Conservation (phyloP, 2,329 filamentous ascomycete genomes). For the Fusarium graminum region DNA sequence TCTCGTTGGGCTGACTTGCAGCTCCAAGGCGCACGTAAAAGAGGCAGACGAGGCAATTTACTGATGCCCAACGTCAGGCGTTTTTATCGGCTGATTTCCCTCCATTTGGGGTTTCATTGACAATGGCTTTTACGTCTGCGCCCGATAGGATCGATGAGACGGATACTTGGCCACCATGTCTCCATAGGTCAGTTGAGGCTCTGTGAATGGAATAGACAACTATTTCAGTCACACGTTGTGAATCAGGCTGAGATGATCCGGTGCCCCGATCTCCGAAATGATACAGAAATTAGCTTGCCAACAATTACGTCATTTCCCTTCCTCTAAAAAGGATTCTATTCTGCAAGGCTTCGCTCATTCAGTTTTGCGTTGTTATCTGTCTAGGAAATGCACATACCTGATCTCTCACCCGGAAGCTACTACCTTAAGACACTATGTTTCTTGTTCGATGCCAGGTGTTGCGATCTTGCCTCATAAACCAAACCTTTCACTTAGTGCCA, state of each 20-base stretch:
- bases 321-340: no score
- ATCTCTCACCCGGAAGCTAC: no score
- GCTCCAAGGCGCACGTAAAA: not conserved
- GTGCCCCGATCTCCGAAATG: no score
- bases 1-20: not conserved
- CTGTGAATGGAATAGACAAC: not conserved
- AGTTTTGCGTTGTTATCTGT: no score
- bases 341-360: no score
- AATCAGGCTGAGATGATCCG: not conserved
- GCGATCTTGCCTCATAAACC: no score
- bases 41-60: not conserved
- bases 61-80: not conserved
- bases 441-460: no score
- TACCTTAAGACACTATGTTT: no score
- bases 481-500: no score
- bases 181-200: not conserved
- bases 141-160: not conserved
- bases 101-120: not conserved
- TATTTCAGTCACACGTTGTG: not conserved
- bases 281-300: no score
- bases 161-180: not conserved
- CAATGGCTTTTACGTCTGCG: not conserved
- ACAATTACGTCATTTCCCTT: no score
- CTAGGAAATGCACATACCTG: no score
- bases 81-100: not conserved